phyloP scores from a whole-genome alignment of 768 basidiomycete species.

The Gymnopilus junonius region DNA sequence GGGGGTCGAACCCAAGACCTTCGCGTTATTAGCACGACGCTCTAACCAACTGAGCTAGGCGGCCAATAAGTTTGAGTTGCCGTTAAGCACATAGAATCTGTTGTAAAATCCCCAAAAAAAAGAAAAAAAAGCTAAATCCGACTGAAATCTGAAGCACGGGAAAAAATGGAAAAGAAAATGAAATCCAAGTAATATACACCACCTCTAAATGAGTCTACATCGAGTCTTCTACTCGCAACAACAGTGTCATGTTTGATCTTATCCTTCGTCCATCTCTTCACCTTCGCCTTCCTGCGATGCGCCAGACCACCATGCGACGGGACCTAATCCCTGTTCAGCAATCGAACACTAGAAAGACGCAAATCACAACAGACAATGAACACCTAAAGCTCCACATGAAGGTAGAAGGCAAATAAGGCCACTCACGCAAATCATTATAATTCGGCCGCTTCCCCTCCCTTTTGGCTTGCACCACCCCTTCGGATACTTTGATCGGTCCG shows the following conservation, averaged over 20 bases:
- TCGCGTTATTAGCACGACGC: slow-evolving; percentile 88
- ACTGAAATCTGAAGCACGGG: neutral
- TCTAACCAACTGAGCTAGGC: slow-evolving; percentile 95
- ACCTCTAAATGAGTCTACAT: neutral
- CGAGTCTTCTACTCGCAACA: neutral
- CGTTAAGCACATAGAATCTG: neutral
- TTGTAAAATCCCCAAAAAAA: neutral
- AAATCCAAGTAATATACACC: slow-evolving; percentile 3
- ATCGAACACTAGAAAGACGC: slow-evolving; percentile 76
- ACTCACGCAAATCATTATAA: slow-evolving; percentile 73
- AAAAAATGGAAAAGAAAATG: neutral
- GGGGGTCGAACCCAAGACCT: slow-evolving; percentile 85
- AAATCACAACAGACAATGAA: too few species aligned
- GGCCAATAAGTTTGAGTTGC: slow-evolving; percentile 43
- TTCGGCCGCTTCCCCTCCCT: slow-evolving; percentile 59
- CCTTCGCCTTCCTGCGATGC: slow-evolving; percentile 40
- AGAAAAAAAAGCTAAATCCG: neutral
- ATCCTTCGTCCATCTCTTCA: slow-evolving; percentile 49
- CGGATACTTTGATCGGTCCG: slow-evolving; percentile 76
- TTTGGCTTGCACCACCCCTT: slow-evolving; percentile 56
- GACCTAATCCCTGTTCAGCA: slow-evolving; percentile 81
- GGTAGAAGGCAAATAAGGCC: neutral
- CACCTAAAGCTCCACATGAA: too few species aligned
- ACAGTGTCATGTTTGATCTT: too few species aligned
- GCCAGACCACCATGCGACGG: slow-evolving; percentile 75